Base-by-base conservation (phyloP, 768 basidiomycete genomes). In the Tricholoma flavovirens region DNA sequence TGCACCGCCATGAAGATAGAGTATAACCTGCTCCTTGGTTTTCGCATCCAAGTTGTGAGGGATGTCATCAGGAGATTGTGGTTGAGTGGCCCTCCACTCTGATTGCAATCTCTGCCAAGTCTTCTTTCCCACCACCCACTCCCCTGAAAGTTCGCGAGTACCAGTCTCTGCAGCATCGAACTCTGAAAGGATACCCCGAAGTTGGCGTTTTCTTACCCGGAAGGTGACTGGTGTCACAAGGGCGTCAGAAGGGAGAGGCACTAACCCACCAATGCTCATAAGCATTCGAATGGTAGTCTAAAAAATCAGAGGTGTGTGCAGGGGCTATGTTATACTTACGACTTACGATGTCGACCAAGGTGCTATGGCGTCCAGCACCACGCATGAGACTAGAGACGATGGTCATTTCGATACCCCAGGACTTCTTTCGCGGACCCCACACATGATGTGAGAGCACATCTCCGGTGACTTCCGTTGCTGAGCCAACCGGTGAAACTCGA, bases 401-500 rank as follows among this genome's bases (percentile, higher is more conserved):
- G 2, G 95, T 95, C 90, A 98, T 92, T 72, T 91, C 89, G 53
- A 94, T 85, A 0, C 94, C 93, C 96, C 96, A 99, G 5, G 88
- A 86, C 66, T 89, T 88, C 66, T 85, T 84, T 42, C 88, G 84
- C 0, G 96, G 94, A 3, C 96, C 96, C 76, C 84, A 88, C 38
- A 98, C 73, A 59, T 87, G 83, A 67, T 97, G 88, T 6, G 79
- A 75, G 48, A 96, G 69, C 22, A 97, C 78, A 53, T 91, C 93
- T 11, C 77, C 73, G 3, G 85, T 83, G 42, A 81, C 62, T 58
- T 76, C 75, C 43, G 75, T 78, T 32, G 75, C 76, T 78, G 35
- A 12, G 1, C 48, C 38, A 12, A 29, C 7, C 36, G 35, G 59
- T 54, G 49, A 52, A 50, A 32, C 33, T 19, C 42, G 9, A 35